Evolutionary conservation across 805 yeast species (phyloP), one percentile per base, ranked within the genome.

Genomic region (Candida glaebosa): DNA sequence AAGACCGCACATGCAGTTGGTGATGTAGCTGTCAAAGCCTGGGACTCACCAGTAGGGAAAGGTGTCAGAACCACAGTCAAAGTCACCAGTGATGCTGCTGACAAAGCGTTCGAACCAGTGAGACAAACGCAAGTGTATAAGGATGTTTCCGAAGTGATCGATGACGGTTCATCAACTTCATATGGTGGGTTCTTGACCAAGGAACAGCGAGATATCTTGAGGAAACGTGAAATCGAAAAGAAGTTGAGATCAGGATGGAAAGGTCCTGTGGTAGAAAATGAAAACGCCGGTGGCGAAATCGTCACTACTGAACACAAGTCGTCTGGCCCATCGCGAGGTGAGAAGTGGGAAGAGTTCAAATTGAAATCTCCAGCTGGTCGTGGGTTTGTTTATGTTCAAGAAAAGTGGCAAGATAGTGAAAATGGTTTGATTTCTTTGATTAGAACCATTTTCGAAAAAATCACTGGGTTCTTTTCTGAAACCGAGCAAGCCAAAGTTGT

Each of bases 1-100:
- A 86, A 85, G 65, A 93, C 98, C 4, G 97, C 97, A n/a, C 87
- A 85, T 54, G 91, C 82, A 31, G 88, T 93, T 26, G 98, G 96
- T 41, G 83, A 77, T 43, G 95, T 82, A 34, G 98, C 96, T 3
- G 72, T 77, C 31, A 84, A 82, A 45, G 96, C 97, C 1, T 93
- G 99, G 99, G 96, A 93, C 46, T 88, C 96, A 1, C 87, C 93
- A 18, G 86, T 91, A 33, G 93, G 96, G 46, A 81, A 83, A 60
- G 84, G 83, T 37, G 90, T 96, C n/a, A 78, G 98, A 56, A 74
- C 79, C 34, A 88, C 89, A 0, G 91, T 88, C n/a, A 76, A 75
- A 44, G 76, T 78, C 39, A 81, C 96, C 3, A 96, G 95, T 2
- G 87, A 87, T 41, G 81, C 75, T 10, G 82, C 91, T n/a, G 93